phyloP scores from a whole-genome alignment of 306 rosid species.

The Dryas alaskensis region DNA sequence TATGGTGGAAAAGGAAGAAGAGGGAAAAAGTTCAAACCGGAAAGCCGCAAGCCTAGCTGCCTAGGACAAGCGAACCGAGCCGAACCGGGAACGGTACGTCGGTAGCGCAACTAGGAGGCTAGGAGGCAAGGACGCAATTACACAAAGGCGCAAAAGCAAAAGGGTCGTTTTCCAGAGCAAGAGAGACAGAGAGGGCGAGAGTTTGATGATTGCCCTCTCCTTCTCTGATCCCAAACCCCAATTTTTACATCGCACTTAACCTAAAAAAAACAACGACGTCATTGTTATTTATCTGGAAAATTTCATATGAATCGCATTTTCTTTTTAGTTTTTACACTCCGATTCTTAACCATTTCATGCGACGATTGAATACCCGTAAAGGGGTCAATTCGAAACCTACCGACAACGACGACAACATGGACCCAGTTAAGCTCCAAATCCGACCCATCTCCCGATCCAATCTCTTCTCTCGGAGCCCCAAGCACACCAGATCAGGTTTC shows the following conservation, averaged over 20 bases:
- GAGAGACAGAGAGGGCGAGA: constrained; percentile 38
- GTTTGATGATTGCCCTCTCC: constrained; percentile 35
- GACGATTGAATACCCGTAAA: constrained; percentile 65
- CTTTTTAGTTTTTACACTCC: not conserved
- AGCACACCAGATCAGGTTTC: constrained; percentile 27
- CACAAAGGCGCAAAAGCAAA: not conserved
- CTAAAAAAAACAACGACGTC: not conserved
- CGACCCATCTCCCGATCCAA: constrained; percentile 60
- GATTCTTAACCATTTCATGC: constrained; percentile 52
- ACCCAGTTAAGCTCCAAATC: constrained; percentile 59
- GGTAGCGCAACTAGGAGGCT: not conserved
- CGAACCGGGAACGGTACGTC: constrained; percentile 1
- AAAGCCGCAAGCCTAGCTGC: not conserved
- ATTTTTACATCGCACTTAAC: not conserved
- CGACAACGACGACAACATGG: constrained; percentile 35
- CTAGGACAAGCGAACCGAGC: not conserved
- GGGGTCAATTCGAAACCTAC: constrained; percentile 35
- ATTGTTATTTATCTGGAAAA: not conserved
- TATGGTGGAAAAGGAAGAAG: no score
- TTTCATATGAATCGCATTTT: constrained; percentile 31
- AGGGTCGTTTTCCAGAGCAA: not conserved
- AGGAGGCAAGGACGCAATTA: not conserved
- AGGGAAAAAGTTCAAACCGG: not conserved
- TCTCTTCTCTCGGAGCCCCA: constrained; percentile 54
- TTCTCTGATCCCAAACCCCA: constrained; percentile 26